Evolutionary conservation across 1,284 basidiomycete genomes (phyloP), one percentile per base, ranked within the genome.

Genomic region (Gymnopus androsaceus): DNA sequence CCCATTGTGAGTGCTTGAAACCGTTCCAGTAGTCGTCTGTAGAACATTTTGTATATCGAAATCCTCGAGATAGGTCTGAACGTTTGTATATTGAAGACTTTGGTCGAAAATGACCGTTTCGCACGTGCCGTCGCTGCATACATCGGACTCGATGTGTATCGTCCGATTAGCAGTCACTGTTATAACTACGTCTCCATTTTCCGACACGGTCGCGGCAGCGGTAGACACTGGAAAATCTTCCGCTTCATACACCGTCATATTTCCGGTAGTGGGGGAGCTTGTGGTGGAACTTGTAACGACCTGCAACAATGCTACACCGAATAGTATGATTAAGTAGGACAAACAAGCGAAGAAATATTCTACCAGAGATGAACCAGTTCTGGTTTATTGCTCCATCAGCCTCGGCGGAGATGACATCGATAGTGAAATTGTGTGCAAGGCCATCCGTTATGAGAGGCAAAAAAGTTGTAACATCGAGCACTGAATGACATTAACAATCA

Each of bases 301-400:
- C 67, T 90, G 87, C 5, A 92, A 74, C 31, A 83, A 30, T 3
- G 40, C 54, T 68, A 8, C 7, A 28, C n/a, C 15, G n/a, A 17
- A 19, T 17, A n/a, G 9, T 25, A 14, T 14, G 19, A 23, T 4
- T 14, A 36, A 14, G 25, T 15, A 7, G 14, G 7, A 6, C n/a
- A 42, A 33, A 33, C 15, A 41, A 15, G 9, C 17, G 17, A 42
- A 15, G 2, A 19, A 34, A 17, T n/a, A 4, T 28, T 42, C 27
- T 73, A 3, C 85, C 88, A 6, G 88, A 88, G 38, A 90, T 78
- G 69, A 84, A 90, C 91, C 91, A 93, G 65, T 90, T 88, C 58
- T 80, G 76, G 54, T 88, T 81, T 62, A 88, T 84, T 6, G 78
- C 72, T 59, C 84, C 84, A 61, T 88, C 79, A 2, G 70, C 62